These are phyloP conservation scores for Kwoniella bestiolae DNA, from an alignment of 768 basidiomycete species.

Conservation along the genomic window DNA sequence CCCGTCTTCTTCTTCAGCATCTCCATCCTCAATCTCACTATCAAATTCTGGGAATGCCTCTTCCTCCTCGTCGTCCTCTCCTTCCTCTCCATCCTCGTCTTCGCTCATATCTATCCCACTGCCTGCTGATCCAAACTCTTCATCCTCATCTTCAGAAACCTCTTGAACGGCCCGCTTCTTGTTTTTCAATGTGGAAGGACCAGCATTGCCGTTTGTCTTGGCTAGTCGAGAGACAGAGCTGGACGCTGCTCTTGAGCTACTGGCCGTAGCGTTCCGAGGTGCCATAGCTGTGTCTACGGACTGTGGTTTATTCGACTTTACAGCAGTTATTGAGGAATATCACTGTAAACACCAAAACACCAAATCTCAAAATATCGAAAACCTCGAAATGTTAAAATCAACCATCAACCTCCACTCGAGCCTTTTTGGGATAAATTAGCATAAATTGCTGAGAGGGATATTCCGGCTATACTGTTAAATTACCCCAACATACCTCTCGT, in stretches of 20 bases:
- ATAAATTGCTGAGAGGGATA: too few relatives aligned
- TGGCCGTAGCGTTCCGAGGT: conserved; percentile 22
- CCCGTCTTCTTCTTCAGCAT: conserved; percentile 27
- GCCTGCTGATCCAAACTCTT: conserved; percentile 22
- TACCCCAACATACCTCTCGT: too few relatives aligned
- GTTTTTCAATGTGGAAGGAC: conserved; percentile 20
- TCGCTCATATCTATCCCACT: conserved; percentile 26
- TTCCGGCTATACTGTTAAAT: too few relatives aligned
- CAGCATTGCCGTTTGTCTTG: conserved; percentile 7
- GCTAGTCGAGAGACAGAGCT: background rate
- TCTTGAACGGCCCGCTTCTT: conserved; percentile 26
- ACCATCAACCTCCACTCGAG: too few relatives aligned
- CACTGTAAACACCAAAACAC: background rate
- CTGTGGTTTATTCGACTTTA: background rate
- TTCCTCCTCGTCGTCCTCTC: conserved; percentile 36
- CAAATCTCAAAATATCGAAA: too few relatives aligned
- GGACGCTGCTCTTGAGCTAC: conserved; percentile 20
- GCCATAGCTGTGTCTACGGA: conserved; percentile 7
- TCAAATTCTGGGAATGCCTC: conserved; percentile 49
- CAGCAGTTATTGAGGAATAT: too few relatives aligned
- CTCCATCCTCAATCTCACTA: conserved; percentile 45
- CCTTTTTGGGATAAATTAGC: too few relatives aligned
- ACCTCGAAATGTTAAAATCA: too few relatives aligned
- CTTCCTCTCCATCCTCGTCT: conserved; percentile 19
- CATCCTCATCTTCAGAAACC: conserved; percentile 30